Percentiles rank a stretch among this genome's conserved stretches.
Conservation (phyloP, 441 rosid species). For the Biscutella laevigata region DNA sequence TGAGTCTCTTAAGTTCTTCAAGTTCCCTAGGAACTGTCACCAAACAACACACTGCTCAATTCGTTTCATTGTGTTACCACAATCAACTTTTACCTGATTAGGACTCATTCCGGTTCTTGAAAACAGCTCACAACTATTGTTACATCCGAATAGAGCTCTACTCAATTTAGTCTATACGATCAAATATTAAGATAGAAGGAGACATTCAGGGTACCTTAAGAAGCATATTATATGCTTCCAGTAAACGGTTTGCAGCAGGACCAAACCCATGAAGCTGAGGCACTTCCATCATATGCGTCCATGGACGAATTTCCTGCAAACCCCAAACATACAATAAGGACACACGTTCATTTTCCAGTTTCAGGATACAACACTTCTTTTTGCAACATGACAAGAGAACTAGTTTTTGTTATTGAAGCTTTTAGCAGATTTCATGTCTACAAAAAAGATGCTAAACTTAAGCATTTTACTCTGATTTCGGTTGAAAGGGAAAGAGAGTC, state of each 20-base stretch:
- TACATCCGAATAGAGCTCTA: not conserved
- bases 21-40: slow-evolving; percentile 78
- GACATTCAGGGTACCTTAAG: slow-evolving; percentile 47
- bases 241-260: slow-evolving; percentile 91
- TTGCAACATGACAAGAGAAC: not conserved
- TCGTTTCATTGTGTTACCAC: not conserved
- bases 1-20: slow-evolving; percentile 92
- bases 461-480: not conserved
- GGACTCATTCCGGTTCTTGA: not conserved
- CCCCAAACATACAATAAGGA: not conserved
- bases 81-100: not conserved
- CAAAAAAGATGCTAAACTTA: not conserved
- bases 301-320: slow-evolving; percentile 83
- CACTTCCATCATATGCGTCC: slow-evolving; percentile 99
- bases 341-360: not conserved
- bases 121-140: not conserved
- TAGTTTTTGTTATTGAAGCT: not conserved
- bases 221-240: slow-evolving; percentile 98
- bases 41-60: slow-evolving; percentile 8
- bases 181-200: not conserved
- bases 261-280: slow-evolving; percentile 99
- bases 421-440: not conserved
- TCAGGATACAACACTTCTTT: not conserved
- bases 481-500: not conserved
- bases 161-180: not conserved